These are phyloP conservation scores for Podospora sp. DNA, from an alignment of 495 filamentous ascomycete species.

Conservation along the genomic window DNA sequence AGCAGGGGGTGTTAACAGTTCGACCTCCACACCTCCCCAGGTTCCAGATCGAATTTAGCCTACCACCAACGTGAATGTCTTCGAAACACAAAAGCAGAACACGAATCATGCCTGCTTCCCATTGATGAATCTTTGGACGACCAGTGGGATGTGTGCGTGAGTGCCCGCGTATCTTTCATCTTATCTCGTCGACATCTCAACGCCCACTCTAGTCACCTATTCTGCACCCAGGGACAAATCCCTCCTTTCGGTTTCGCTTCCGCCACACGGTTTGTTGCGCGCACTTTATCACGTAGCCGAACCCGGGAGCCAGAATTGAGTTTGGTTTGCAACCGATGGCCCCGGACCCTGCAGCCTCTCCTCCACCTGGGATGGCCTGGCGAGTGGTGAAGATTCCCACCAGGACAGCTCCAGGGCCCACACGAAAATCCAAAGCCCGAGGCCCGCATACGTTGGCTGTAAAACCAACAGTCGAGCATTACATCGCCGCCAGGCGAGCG, in stretches of 20 bases:
- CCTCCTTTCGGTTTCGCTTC: not conserved
- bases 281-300: conserved; percentile 2
- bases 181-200: not conserved
- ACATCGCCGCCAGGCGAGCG: not conserved
- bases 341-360: conserved; percentile 11
- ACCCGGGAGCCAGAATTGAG: conserved; percentile 12
- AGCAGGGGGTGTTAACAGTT: not conserved
- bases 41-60: conserved; percentile 19
- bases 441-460: not conserved
- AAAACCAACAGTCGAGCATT: not conserved
- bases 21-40: not conserved
- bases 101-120: conserved; percentile 5
- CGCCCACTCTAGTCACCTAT: not conserved
- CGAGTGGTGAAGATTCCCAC: not conserved
- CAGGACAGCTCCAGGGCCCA: not conserved
- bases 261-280: not conserved
- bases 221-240: not conserved
- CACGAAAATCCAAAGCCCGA: not conserved
- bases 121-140: not conserved
- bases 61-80: not conserved
- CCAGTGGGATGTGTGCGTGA: not conserved
- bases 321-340: not conserved
- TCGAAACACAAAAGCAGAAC: not conserved
- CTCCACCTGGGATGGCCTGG: conserved; percentile 1
- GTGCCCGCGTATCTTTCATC: not conserved